These are phyloP conservation scores for Tagetes patula DNA, from an alignment of 129 eudicot species.

Conservation along the genomic window DNA sequence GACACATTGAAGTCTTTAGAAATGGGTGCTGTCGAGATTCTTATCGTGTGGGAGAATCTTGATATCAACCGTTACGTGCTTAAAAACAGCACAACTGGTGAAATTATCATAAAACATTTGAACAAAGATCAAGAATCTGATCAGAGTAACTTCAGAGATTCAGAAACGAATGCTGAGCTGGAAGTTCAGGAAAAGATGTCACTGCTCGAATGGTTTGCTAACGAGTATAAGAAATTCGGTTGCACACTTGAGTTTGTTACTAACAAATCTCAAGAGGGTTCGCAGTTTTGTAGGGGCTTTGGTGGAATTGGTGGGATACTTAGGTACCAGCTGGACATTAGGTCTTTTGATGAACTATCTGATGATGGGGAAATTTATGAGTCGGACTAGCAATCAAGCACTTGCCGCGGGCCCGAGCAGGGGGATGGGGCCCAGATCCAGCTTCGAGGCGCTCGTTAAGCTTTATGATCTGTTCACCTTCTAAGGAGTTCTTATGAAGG, in stretches of 20 bases:
- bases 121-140: constrained; percentile 35
- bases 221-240: constrained; percentile 28
- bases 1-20: constrained; percentile 47
- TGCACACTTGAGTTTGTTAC: constrained; percentile 16
- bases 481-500: constrained; percentile 12
- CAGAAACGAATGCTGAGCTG: constrained; percentile 33
- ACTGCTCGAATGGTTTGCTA: constrained; percentile 43
- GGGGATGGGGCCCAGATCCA: constrained; percentile 28
- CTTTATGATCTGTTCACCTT: background rate
- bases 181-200: constrained; percentile 40
- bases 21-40: constrained; percentile 49
- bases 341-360: constrained; percentile 6
- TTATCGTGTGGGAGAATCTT: constrained; percentile 46
- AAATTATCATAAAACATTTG: constrained; percentile 24
- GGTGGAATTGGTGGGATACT: constrained; percentile 51
- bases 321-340: constrained; percentile 28
- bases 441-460: constrained; percentile 18
- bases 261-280: constrained; percentile 18
- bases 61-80: constrained; percentile 30
- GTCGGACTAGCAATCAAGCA: constrained; percentile 15
- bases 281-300: constrained; percentile 24
- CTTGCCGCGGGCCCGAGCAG: constrained; percentile 35
- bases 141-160: constrained; percentile 39
- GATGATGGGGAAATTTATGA: constrained; percentile 2
- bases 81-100: constrained; percentile 36